Evolutionary conservation across 805 yeast species (phyloP).

Genomic region (Ogataea nitratoaversa): DNA sequence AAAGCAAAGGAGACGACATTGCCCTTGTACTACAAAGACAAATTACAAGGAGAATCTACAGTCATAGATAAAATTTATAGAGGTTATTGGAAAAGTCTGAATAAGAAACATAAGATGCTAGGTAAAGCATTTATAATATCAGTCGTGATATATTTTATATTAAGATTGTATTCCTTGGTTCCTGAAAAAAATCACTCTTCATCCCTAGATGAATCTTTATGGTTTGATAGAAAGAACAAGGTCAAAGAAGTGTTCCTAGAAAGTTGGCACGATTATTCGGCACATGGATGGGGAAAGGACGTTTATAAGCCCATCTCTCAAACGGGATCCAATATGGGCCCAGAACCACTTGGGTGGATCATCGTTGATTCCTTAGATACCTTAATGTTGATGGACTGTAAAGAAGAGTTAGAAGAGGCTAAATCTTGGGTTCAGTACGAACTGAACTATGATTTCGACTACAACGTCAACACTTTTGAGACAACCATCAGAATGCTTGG

Average conservation of each 20-base stretch:
- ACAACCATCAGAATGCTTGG: slow-evolving; percentile 95
- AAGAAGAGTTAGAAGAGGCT: slow-evolving; percentile 60
- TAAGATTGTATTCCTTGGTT: slow-evolving; percentile 25
- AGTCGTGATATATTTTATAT: slow-evolving; percentile 37
- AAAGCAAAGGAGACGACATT: slow-evolving; percentile 27
- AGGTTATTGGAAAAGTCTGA: slow-evolving; percentile 10
- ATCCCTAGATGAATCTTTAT: slow-evolving; percentile 20
- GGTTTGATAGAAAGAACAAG: slow-evolving; percentile 49
- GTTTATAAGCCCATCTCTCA: slow-evolving; percentile 66
- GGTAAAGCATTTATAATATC: slow-evolving; percentile 40
- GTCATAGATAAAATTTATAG: slow-evolving; percentile 10
- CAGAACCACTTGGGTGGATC: slow-evolving; percentile 86
- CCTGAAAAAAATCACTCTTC: slow-evolving; percentile 6
- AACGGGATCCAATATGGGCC: slow-evolving; percentile 69
- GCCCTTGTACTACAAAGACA: slow-evolving; percentile 54
- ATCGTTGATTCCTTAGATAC: slow-evolving; percentile 87
- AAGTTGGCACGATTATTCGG: slow-evolving; percentile 73
- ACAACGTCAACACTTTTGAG: slow-evolving; percentile 79
- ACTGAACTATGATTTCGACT: slow-evolving; percentile 66
- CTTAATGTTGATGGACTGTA: slow-evolving; percentile 67
- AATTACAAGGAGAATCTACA: slow-evolving; percentile 25
- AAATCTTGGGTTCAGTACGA: slow-evolving; percentile 71
- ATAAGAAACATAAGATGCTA: slow-evolving; percentile 33
- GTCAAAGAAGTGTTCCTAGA: slow-evolving; percentile 68
- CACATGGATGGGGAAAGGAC: slow-evolving; percentile 82